Conservation (phyloP, 2,329 filamentous ascomycete genomes). For the Aspergillus amoenus region DNA sequence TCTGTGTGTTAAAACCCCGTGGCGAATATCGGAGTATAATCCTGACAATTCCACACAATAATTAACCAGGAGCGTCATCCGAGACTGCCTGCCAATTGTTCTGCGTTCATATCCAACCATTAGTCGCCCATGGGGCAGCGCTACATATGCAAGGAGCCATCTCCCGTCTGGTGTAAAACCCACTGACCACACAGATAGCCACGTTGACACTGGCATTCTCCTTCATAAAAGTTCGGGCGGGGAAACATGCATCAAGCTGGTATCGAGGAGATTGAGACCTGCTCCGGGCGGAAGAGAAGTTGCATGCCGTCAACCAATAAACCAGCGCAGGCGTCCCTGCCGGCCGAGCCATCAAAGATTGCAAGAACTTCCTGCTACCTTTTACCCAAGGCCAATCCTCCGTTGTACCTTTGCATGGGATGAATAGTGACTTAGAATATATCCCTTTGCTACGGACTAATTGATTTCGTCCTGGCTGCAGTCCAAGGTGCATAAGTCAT, state of each 20-base stretch:
- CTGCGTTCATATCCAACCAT: background rate
- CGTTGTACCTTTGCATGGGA: background rate
- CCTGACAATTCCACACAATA: background rate
- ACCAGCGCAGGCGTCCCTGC: background rate
- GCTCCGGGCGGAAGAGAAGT: background rate
- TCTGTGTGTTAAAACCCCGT: background rate
- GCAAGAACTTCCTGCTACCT: background rate
- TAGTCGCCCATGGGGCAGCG: slow-evolving; percentile 3
- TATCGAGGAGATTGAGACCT: background rate
- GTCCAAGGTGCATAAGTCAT: background rate
- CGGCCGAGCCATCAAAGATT: background rate
- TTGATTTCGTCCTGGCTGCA: background rate
- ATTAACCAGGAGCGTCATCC: background rate
- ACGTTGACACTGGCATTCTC: background rate
- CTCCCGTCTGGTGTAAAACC: background rate
- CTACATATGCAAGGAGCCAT: background rate
- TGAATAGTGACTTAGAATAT: background rate
- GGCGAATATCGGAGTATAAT: background rate
- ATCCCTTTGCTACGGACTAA: background rate
- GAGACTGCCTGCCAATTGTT: background rate
- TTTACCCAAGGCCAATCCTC: background rate
- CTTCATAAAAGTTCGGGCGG: background rate
- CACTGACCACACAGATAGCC: background rate
- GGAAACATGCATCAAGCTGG: background rate
- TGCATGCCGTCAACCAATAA: background rate